Conservation (phyloP, 768 basidiomycete genomes). For the Mycena pura region DNA sequence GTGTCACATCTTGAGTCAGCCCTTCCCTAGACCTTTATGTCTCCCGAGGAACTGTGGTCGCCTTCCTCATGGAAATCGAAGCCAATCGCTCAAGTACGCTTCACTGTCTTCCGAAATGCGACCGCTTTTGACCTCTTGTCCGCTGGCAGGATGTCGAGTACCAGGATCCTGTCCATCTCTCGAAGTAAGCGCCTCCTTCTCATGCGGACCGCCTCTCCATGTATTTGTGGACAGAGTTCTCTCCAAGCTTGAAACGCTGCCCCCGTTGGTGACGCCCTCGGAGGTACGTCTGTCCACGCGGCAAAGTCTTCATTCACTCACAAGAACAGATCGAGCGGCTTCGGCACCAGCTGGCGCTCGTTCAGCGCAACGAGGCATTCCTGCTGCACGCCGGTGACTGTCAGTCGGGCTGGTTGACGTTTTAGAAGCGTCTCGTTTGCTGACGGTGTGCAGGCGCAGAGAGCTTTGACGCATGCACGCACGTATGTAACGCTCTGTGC, state of each 20-base stretch:
- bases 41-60: conserved; percentile 55
- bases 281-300: conserved; percentile 65
- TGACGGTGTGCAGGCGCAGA: conserved; percentile 58
- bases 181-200: conserved; percentile 47
- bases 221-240: conserved; percentile 62
- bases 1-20: background rate
- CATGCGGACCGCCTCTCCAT: conserved; percentile 10
- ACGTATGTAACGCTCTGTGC: conserved; percentile 53
- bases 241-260: conserved; percentile 76
- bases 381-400: conserved; percentile 98
- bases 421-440: background rate
- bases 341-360: conserved; percentile 77
- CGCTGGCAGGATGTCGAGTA: conserved; percentile 69
- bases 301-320: conserved; percentile 28
- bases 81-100: conserved; percentile 77
- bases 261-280: conserved; percentile 90
- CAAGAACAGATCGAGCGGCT: conserved; percentile 78
- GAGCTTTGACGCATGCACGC: conserved; percentile 89
- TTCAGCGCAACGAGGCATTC: conserved; percentile 89
- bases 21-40: conserved; percentile 16
- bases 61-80: conserved; percentile 84
- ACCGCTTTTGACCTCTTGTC: background rate
- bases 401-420: background rate
- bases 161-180: conserved; percentile 65
- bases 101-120: conserved; percentile 13